Conservation (phyloP, 2,329 filamentous ascomycete genomes). For the Zelopaecilomyces penicillatus region DNA sequence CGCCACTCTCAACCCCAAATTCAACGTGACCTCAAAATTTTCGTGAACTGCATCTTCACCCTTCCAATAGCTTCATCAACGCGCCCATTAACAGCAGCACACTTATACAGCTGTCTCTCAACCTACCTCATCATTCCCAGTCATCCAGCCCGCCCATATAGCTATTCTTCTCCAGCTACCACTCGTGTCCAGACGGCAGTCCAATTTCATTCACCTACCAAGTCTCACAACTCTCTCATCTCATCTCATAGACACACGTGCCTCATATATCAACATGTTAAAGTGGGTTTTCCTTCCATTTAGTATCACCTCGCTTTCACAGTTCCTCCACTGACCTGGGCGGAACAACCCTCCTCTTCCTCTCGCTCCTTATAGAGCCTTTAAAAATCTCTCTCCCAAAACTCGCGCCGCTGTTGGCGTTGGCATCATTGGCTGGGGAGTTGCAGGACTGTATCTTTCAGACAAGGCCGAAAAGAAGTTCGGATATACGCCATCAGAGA, state of each 20-base stretch:
- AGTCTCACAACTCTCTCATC: no score
- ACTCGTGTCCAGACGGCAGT: no score
- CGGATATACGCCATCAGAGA: constrained; percentile 62
- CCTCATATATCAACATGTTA: constrained; percentile 2
- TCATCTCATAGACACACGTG: background rate
- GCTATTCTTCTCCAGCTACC: no score
- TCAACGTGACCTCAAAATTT: no score
- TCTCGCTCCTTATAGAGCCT: constrained; percentile 44
- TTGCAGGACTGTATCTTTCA: constrained; percentile 62
- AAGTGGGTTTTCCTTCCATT: background rate
- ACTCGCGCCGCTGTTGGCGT: constrained; percentile 65
- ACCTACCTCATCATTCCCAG: no score
- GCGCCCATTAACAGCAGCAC: no score
- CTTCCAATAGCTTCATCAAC: no score
- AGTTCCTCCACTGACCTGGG: background rate
- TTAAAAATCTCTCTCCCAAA: constrained; percentile 61
- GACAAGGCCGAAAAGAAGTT: constrained; percentile 66
- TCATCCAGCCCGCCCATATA: no score
- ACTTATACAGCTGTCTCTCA: no score
- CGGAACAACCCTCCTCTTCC: background rate
- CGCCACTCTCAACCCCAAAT: no score
- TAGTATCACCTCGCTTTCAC: background rate
- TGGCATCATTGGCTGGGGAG: constrained; percentile 69
- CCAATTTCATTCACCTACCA: no score
- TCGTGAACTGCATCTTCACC: no score